Percentiles rank a stretch among this genome's conserved stretches.
These are phyloP conservation scores for Iberis amara DNA, from an alignment of 441 rosid species.

Conservation along the genomic window DNA sequence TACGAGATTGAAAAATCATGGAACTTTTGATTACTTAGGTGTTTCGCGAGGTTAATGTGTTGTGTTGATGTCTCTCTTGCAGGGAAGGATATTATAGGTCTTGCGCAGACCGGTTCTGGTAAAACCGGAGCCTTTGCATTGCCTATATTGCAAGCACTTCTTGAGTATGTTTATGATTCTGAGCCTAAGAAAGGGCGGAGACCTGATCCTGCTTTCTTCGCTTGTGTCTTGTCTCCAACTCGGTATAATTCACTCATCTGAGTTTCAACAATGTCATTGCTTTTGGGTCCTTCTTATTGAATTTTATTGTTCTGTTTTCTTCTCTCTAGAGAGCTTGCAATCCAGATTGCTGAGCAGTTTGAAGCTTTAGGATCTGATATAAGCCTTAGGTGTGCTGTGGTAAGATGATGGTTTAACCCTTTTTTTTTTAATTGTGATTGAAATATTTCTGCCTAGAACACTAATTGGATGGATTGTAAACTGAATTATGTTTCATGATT, in stretches of 20 bases:
- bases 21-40: background rate
- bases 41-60: constrained; percentile 3
- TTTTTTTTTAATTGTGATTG: background rate
- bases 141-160: constrained; percentile 76
- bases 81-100: constrained; percentile 93
- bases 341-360: constrained; percentile 93
- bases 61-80: constrained; percentile 10
- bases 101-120: constrained; percentile 95
- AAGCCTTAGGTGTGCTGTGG: constrained; percentile 79
- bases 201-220: constrained; percentile 72
- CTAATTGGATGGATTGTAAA: background rate
- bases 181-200: constrained; percentile 41
- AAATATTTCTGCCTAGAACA: background rate
- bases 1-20: constrained; percentile 4
- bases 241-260: constrained; percentile 34
- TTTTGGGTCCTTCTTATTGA: background rate
- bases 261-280: background rate
- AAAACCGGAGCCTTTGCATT: constrained; percentile 95
- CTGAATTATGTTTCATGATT: background rate
- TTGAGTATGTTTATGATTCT: constrained; percentile 48
- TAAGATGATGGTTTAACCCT: constrained; percentile 30
- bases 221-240: constrained; percentile 90
- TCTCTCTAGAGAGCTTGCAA: constrained; percentile 72
- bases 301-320: background rate
- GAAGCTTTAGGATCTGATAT: constrained; percentile 81